phyloP scores from a whole-genome alignment of 306 rosid species.

The Albizia julibrissin region DNA sequence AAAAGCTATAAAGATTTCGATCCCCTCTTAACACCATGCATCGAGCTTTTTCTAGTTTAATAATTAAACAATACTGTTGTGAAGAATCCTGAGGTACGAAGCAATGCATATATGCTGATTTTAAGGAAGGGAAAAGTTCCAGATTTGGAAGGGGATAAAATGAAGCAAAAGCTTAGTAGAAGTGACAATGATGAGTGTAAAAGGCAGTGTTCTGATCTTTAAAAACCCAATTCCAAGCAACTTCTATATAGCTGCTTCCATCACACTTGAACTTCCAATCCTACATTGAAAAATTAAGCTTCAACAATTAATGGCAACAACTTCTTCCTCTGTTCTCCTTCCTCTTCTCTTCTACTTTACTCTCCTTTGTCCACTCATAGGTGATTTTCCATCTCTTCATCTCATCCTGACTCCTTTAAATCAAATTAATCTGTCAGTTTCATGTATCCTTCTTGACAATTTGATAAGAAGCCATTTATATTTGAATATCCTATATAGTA shows the following conservation, averaged over 20 bases:
- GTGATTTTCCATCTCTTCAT: constrained; percentile 27
- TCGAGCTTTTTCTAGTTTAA: background rate
- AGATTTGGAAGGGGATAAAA: background rate
- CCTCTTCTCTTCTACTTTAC: constrained; percentile 35
- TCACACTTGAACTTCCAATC: background rate
- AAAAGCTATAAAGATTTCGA: background rate
- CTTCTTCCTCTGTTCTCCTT: constrained; percentile 28
- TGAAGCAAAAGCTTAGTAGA: constrained; percentile 22
- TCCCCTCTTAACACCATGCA: background rate
- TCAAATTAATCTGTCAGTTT: background rate
- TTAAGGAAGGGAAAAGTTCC: constrained; percentile 38
- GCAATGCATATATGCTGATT: constrained; percentile 56
- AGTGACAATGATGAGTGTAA: background rate
- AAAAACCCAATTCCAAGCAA: no score
- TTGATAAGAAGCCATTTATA: background rate
- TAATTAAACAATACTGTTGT: background rate
- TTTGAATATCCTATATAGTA: background rate
- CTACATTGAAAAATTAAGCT: background rate
- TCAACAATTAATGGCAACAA: constrained; percentile 33
- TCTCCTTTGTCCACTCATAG: constrained; percentile 20
- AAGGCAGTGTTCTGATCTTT: constrained; percentile 2
- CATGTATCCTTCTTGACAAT: background rate
- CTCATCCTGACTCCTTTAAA: background rate
- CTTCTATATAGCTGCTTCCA: background rate
- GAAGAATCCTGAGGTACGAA: constrained; percentile 41